Percentiles rank a stretch among this genome's conserved stretches.
These are phyloP conservation scores for Aaosphaeria arxii DNA, from an alignment of 2,329 filamentous ascomycete genomes.

Conservation along the genomic window DNA sequence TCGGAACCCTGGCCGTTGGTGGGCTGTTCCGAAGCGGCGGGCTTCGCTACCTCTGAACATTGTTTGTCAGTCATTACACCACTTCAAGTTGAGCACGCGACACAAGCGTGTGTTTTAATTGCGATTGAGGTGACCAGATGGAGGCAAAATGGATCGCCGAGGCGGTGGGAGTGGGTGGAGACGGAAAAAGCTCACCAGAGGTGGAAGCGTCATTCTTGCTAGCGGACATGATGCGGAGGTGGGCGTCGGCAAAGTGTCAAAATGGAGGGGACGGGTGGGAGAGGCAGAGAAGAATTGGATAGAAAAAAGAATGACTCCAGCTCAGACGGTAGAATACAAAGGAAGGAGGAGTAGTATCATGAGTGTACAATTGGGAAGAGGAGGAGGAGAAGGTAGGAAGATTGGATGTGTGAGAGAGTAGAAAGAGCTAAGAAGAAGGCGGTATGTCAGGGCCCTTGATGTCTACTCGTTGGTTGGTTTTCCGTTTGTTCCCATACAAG, in stretches of 20 bases:
- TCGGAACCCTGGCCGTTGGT: constrained; percentile 12
- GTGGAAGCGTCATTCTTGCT: constrained; percentile 37
- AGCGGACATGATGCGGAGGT: constrained; percentile 26
- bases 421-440: no score
- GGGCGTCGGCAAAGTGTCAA: neutral
- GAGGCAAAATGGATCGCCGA: neutral
- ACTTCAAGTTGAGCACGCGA: neutral
- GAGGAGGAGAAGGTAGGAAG: constrained; percentile 22
- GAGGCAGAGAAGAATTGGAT: neutral
- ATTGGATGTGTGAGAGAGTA: constrained; percentile 8
- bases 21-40: constrained; percentile 19
- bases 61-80: constrained; percentile 20
- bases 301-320: no score
- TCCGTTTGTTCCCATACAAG: no score
- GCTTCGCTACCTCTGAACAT: constrained; percentile 22
- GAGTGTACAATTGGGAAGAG: constrained; percentile 13
- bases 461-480: no score
- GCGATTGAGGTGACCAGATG: neutral
- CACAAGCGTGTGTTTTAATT: neutral
- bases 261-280: neutral
- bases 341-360: no score
- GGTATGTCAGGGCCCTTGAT: no score
- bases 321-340: no score
- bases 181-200: constrained; percentile 25
- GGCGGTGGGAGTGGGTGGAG: constrained; percentile 7